Conservation (phyloP, 192 early-diverging fungal species). For the Linnemannia exigua region DNA sequence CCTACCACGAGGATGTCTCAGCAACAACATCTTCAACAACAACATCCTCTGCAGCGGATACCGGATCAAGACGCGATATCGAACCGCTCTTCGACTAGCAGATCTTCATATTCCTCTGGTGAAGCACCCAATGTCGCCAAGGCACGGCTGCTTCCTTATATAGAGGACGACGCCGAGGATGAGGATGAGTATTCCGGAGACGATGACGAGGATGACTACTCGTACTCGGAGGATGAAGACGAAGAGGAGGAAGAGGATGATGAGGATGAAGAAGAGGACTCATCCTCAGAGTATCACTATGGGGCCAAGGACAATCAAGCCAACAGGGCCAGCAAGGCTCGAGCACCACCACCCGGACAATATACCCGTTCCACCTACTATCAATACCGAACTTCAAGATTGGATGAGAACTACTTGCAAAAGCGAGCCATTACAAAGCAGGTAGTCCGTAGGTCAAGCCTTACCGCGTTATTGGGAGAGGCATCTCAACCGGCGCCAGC, state of each 20-base stretch:
- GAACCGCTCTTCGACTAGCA: neutral
- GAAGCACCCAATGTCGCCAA: slow-evolving; percentile 2
- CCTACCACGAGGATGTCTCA: neutral
- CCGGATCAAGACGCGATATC: neutral
- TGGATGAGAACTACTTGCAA: slow-evolving; percentile 42
- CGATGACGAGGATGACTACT: slow-evolving; percentile 39
- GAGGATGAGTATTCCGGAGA: slow-evolving; percentile 24
- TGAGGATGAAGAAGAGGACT: slow-evolving; percentile 30
- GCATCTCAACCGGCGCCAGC: slow-evolving; percentile 23
- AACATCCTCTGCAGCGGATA: neutral
- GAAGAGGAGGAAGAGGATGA: slow-evolving; percentile 40
- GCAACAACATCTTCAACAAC: neutral
- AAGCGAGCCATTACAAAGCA: slow-evolving; percentile 51
- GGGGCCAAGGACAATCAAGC: slow-evolving; percentile 7
- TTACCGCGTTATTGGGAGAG: slow-evolving; percentile 41
- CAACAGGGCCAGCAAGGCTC: neutral
- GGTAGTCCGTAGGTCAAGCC: slow-evolving; percentile 49
- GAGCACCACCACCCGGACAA: slow-evolving; percentile 15
- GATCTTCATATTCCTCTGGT: neutral
- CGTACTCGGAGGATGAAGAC: slow-evolving; percentile 48
- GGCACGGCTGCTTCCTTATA: slow-evolving; percentile 23
- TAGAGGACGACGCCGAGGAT: slow-evolving; percentile 31
- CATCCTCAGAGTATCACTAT: slow-evolving; percentile 15
- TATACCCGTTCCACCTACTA: slow-evolving; percentile 8
- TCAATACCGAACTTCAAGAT: slow-evolving; percentile 26